phyloP scores from a whole-genome alignment of 139 green algal genomes.

The Astrephomene gubernaculifera region DNA sequence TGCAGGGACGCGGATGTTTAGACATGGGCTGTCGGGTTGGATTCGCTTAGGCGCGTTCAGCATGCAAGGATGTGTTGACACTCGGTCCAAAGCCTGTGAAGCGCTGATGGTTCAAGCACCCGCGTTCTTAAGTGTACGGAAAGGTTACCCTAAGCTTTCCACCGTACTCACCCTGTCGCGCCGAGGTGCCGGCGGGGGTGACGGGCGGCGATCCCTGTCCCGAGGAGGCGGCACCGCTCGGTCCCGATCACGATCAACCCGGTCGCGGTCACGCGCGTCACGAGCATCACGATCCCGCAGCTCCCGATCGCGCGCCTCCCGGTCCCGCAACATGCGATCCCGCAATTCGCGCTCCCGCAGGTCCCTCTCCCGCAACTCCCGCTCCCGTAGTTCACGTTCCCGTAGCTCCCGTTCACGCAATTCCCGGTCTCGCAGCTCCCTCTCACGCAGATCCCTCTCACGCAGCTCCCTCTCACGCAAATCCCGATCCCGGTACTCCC shows the following conservation, averaged over 20 bases:
- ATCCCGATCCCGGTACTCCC: constrained; percentile 16
- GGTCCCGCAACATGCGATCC: constrained; percentile 1
- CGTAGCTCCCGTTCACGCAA: constrained; percentile 19
- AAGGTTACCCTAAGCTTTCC: too few species aligned
- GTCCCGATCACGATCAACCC: constrained; percentile 4
- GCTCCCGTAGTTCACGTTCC: background rate
- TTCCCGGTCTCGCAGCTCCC: constrained; percentile 3
- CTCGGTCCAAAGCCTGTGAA: too few species aligned
- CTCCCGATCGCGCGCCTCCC: constrained; percentile 10
- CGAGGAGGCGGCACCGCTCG: background rate
- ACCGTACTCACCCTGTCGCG: constrained; percentile 12
- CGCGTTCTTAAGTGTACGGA: too few species aligned
- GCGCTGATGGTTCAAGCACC: too few species aligned
- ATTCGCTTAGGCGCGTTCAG: too few species aligned
- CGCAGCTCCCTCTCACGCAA: too few species aligned
- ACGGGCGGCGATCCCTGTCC: constrained; percentile 13
- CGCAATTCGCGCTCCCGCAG: background rate
- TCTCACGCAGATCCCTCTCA: background rate
- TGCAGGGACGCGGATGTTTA: too few species aligned
- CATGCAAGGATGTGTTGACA: too few species aligned
- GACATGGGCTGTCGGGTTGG: too few species aligned
- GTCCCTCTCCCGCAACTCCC: too few species aligned
- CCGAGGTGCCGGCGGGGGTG: background rate
- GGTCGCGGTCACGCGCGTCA: background rate
- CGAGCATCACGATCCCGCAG: background rate